phyloP scores from a whole-genome alignment of 164 flowering plant genomes.

The Stephania yunnanensis region DNA sequence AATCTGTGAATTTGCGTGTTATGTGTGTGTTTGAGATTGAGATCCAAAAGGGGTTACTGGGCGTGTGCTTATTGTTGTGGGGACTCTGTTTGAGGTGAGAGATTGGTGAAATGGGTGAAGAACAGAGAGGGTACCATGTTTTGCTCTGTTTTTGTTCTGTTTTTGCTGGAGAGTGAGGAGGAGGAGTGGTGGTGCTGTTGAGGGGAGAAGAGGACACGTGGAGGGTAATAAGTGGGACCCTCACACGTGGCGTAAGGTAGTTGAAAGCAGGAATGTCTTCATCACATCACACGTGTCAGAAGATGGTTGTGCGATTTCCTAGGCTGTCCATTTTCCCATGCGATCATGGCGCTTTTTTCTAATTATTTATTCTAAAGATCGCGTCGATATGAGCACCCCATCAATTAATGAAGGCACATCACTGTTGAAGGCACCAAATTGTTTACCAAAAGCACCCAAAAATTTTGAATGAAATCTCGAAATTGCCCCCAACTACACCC shows the following conservation, averaged over 20 bases:
- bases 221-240: background rate
- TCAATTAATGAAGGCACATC: too few species aligned
- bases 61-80: background rate
- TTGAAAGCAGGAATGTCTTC: background rate
- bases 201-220: background rate
- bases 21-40: background rate
- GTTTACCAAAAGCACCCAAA: too few species aligned
- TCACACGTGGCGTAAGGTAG: background rate
- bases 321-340: background rate
- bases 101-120: background rate
- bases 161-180: background rate
- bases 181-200: background rate
- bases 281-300: background rate
- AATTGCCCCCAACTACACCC: too few species aligned
- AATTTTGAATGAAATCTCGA: too few species aligned
- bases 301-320: background rate
- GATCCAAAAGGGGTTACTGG: background rate
- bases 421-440: too few species aligned
- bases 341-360: background rate
- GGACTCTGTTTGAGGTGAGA: background rate
- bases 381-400: too few species aligned
- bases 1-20: too few species aligned
- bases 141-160: background rate
- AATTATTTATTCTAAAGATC: background rate
- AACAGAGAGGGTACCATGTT: background rate